Base-by-base conservation (phyloP, 345 rosid species). In the Combretum micranthum region DNA sequence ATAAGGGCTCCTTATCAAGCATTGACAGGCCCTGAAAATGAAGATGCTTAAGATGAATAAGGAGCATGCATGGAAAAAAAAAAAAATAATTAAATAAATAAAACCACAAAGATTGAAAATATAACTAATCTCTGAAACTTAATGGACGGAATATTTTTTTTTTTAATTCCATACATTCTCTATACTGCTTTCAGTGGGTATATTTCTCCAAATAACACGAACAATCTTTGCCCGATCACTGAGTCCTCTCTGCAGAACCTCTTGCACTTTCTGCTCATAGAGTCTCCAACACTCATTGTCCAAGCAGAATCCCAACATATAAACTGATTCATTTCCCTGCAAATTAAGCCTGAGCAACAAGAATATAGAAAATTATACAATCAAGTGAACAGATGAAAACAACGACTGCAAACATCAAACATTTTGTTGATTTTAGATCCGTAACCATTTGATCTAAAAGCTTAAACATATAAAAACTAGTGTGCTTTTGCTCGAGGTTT, bases 241-340 rank as follows among this genome's bases (percentile, higher is more conserved):
- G 49, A 92, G 78, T 66, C 95, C 97, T 68, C 88, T 87, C 69
- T 21, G 55, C 16, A 92, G 81, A 66, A 88, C 65, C 66, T 63
- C 64, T 7, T 81, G 77, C 48, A 92, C 87, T 72, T 81, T 83
- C 71, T 81, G 76, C 82, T 92, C 98, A 53, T 74, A 81, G 54
- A 68, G 50, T 79, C 95, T 84, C 98, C 98, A 92, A 64, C 83
- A 83, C 67, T 92, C 98, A 60, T 77, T 83, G 68, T 92, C 98
- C 75, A 79, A 77, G 79, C 98, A 92, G 75, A 71, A 81, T 64
- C 86, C 97, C 52, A 74, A 68, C 17, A 77, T 60, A 64, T 64
- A 56, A 54, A 70, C 69, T 67, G 80, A 77, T 19, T 57, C 52
- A 50, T 73, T 74, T 61, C 82, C 94, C 58, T 71, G 75, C 64